phyloP scores from a whole-genome alignment of 106 monocot genomes.

The Dioscorea dumetorum region DNA sequence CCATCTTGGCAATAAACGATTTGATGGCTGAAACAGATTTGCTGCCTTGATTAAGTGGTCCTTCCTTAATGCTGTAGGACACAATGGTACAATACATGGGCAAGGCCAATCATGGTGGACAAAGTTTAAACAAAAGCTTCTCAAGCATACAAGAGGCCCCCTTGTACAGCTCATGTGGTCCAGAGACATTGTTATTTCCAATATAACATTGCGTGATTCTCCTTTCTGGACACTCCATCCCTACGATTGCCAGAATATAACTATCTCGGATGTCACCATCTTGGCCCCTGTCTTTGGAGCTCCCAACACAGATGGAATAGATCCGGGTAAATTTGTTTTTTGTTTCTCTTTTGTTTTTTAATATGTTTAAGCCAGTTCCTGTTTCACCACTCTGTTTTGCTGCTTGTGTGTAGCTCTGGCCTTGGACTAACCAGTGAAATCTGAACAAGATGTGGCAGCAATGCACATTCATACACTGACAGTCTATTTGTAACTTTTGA shows the following conservation, averaged over 20 bases:
- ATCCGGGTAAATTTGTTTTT: conserved; percentile 30
- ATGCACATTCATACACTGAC: background rate
- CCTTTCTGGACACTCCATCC: conserved; percentile 78
- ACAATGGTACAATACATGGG: conserved; percentile 63
- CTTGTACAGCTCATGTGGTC: conserved; percentile 71
- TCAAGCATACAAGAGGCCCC: conserved; percentile 54
- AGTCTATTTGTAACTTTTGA: background rate
- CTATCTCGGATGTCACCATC: conserved; percentile 36
- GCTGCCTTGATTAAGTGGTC: too few relatives aligned
- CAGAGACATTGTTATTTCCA: conserved; percentile 51
- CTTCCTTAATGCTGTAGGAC: conserved; percentile 23
- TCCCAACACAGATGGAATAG: conserved; percentile 57
- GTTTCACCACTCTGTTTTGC: too few relatives aligned
- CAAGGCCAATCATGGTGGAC: conserved; percentile 69
- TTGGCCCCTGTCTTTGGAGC: conserved; percentile 39
- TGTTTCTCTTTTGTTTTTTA: background rate
- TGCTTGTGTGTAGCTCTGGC: too few relatives aligned
- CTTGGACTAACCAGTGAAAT: too few relatives aligned
- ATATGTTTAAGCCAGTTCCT: background rate
- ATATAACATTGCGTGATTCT: conserved; percentile 55
- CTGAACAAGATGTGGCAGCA: too few relatives aligned
- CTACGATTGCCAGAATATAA: conserved; percentile 60
- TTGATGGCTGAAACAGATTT: too few relatives aligned
- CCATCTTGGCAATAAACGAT: too few relatives aligned
- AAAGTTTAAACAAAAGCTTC: conserved; percentile 29